Percentiles rank a stretch among this genome's conserved stretches.
phyloP scores from a whole-genome alignment of 495 filamentous ascomycete genomes.

The Talaromyces thailandensis region DNA sequence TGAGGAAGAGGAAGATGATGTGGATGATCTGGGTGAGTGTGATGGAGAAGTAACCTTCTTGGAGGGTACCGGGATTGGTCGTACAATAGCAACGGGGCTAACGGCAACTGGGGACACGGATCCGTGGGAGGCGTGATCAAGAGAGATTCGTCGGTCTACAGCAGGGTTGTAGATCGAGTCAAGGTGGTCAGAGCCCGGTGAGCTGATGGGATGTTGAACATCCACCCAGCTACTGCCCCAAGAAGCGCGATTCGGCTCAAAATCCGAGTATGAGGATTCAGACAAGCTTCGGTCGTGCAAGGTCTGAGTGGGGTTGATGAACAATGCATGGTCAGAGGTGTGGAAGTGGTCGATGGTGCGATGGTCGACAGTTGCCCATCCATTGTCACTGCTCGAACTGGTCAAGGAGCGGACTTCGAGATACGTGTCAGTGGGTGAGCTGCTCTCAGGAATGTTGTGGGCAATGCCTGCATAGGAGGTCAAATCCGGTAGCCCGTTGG shows the following conservation, averaged over 20 bases:
- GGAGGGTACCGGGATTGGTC: slow-evolving; percentile 53
- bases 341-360: slow-evolving; percentile 44
- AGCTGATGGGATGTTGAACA: slow-evolving; percentile 61
- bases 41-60: slow-evolving; percentile 56
- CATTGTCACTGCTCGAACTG: slow-evolving; percentile 71
- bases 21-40: slow-evolving; percentile 46
- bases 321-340: slow-evolving; percentile 46
- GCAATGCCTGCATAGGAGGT: slow-evolving; percentile 32
- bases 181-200: slow-evolving; percentile 56
- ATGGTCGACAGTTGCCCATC: slow-evolving; percentile 69
- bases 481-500: slow-evolving; percentile 46
- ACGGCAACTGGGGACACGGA: slow-evolving; percentile 46
- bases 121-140: slow-evolving; percentile 30
- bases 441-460: slow-evolving; percentile 49
- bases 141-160: slow-evolving; percentile 20
- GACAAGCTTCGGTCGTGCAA: slow-evolving; percentile 78
- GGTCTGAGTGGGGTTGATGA: slow-evolving; percentile 81
- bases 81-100: slow-evolving; percentile 60
- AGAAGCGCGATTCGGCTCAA: slow-evolving; percentile 33
- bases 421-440: slow-evolving; percentile 75
- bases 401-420: slow-evolving; percentile 74
- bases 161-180: slow-evolving; percentile 48
- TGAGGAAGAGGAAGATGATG: slow-evolving; percentile 38
- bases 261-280: slow-evolving; percentile 71
- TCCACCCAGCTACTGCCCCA: slow-evolving; percentile 75